These are phyloP conservation scores for Nitzschia palea DNA, from an alignment of 108 stramenopile genomes.

Conservation along the genomic window DNA sequence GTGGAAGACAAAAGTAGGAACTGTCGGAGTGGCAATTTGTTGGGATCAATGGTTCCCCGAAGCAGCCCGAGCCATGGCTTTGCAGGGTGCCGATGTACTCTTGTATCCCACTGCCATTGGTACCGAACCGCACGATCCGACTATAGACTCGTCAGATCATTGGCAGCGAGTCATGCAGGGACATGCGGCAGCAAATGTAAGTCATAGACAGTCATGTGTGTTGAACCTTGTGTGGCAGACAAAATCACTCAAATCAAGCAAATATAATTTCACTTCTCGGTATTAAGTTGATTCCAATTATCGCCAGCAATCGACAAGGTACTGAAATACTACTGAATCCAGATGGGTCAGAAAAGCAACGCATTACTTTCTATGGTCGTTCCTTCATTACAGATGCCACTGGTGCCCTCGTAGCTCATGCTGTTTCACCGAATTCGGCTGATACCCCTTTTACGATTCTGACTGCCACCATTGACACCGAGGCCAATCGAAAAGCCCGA, in stretches of 20 bases:
- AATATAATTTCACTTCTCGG: background rate
- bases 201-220: background rate
- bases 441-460: slow-evolving; percentile 21
- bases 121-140: slow-evolving; percentile 60
- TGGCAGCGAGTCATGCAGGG: slow-evolving; percentile 75
- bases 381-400: slow-evolving; percentile 65
- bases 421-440: slow-evolving; percentile 7
- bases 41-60: slow-evolving; percentile 93
- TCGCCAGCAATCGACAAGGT: slow-evolving; percentile 63
- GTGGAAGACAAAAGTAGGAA: slow-evolving; percentile 50
- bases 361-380: slow-evolving; percentile 65
- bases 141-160: slow-evolving; percentile 53
- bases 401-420: slow-evolving; percentile 42
- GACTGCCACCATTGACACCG: slow-evolving; percentile 28
- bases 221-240: background rate
- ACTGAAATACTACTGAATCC: slow-evolving; percentile 45
- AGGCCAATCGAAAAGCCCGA: slow-evolving; percentile 37
- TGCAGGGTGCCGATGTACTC: slow-evolving; percentile 71
- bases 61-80: slow-evolving; percentile 62
- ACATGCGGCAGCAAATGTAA: slow-evolving; percentile 64
- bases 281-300: slow-evolving; percentile 52
- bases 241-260: background rate
- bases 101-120: slow-evolving; percentile 80
- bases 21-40: slow-evolving; percentile 78
- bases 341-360: slow-evolving; percentile 39